A percentile compares a stretch with the other conserved stretches of the same genome.
Conservation (phyloP, 495 filamentous ascomycete species). For the Lasiosphaeria ovina region DNA sequence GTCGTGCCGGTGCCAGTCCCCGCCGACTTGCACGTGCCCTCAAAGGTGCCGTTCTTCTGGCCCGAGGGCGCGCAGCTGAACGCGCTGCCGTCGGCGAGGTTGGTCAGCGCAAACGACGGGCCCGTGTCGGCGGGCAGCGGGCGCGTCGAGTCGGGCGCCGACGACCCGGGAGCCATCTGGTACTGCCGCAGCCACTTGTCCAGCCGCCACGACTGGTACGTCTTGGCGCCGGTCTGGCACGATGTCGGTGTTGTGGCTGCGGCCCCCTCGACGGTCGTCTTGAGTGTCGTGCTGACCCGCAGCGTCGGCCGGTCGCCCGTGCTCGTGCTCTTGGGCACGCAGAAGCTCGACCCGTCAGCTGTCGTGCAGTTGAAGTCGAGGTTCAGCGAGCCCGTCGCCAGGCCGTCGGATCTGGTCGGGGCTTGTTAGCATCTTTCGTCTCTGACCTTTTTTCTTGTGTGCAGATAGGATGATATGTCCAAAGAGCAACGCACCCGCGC, state of each 20-base stretch:
- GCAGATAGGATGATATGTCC: neutral
- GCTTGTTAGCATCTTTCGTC: neutral
- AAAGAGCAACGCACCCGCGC: slow-evolving; percentile 29
- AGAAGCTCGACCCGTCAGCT: slow-evolving; percentile 23
- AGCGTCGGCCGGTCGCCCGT: slow-evolving; percentile 17
- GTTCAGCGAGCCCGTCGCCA: slow-evolving; percentile 34
- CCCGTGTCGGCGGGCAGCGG: slow-evolving; percentile 28
- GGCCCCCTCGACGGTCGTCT: slow-evolving; percentile 1
- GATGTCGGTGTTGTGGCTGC: slow-evolving; percentile 16
- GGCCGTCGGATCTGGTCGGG: slow-evolving; percentile 25
- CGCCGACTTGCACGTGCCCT: slow-evolving; percentile 21
- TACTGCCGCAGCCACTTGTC: slow-evolving; percentile 36
- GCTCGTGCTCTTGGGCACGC: slow-evolving; percentile 22
- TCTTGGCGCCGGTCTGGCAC: slow-evolving; percentile 26
- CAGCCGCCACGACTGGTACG: slow-evolving; percentile 39
- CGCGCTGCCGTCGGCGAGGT: slow-evolving; percentile 26
- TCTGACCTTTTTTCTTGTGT: neutral
- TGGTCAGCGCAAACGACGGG: slow-evolving; percentile 36
- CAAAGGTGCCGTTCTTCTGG: slow-evolving; percentile 22
- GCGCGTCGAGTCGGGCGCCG: slow-evolving; percentile 7
- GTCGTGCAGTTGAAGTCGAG: slow-evolving; percentile 34
- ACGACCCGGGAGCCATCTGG: slow-evolving; percentile 27
- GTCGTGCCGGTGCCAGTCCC: slow-evolving; percentile 13
- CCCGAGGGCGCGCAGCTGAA: slow-evolving; percentile 29
- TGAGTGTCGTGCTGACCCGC: slow-evolving; percentile 23